Evolutionary conservation across 2,329 filamentous ascomycete species (phyloP).

Genomic region (Curvularia sp.): DNA sequence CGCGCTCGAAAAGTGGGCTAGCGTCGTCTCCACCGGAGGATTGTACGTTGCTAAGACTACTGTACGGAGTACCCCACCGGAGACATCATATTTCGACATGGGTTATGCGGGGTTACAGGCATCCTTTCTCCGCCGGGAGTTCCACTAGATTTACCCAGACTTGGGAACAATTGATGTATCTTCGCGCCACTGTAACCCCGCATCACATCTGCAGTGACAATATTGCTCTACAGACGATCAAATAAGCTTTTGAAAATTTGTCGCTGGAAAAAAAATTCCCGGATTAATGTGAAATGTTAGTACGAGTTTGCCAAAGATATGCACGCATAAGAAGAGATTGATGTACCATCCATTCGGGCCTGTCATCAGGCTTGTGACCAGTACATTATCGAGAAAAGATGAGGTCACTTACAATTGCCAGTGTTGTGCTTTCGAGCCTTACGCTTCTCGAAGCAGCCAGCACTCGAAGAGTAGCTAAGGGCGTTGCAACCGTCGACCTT

Average conservation of each 20-base stretch:
- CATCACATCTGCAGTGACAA: neutral
- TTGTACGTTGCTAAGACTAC: neutral
- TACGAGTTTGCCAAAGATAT: neutral
- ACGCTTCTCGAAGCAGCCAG: neutral
- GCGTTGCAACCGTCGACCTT: slow-evolving; percentile 20
- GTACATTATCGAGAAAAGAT: neutral
- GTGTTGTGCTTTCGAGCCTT: neutral
- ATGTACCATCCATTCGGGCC: neutral
- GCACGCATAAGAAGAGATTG: neutral
- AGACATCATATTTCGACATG: neutral
- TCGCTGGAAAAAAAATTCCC: neutral
- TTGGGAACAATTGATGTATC: neutral
- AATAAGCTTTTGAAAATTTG: neutral
- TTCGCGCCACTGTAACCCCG: neutral
- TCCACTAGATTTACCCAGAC: neutral
- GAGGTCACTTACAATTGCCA: neutral
- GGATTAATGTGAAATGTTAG: neutral
- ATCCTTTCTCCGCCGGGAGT: neutral
- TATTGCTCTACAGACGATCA: neutral
- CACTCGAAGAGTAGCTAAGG: neutral
- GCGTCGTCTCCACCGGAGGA: neutral
- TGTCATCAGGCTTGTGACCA: neutral
- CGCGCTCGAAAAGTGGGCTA: neutral
- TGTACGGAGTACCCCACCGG: neutral
- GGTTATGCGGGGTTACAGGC: neutral